Evolutionary conservation across 1,284 basidiomycete genomes (phyloP), one percentile per base, ranked within the genome.

Genomic region (Ganoderma boninense): DNA sequence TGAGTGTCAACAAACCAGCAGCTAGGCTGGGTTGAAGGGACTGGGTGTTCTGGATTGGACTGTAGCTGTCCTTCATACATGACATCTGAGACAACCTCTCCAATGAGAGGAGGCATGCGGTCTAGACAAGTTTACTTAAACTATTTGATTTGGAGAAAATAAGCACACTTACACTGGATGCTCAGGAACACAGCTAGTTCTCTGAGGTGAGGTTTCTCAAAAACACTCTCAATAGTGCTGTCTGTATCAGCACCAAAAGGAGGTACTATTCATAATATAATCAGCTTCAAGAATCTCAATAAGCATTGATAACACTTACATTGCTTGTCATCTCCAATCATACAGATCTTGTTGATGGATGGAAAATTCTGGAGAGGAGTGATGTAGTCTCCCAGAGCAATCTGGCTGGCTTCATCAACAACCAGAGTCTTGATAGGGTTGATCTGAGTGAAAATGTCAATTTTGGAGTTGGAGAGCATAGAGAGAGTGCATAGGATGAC

Each of bases 301-400:
- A 32, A 32, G 32, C 32, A 32, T 32, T 32, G 32, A 32, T 32
- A 42, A 42, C 43, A 44, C 84, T 79, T 72, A 94, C 93, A 85
- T 82, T 95, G 93, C 74, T 89, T 91, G 74, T 92, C 84, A 82
- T 94, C 92, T 11, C 93, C 92, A 79, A 94, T 90, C 71, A 93
- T 91, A 68, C 89, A 89, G 1, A 91, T 78, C 73, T 93, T 94
- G 29, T 82, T 80, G 23, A 94, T 79, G 4, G 76, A 72, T 1
- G 78, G 75, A 72, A 86, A 90, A 16, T 73, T 77, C 20, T 81
- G 76, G 57, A 94, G 83, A 13, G 90, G 76, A 4, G 87, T 82
- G 20, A 90, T 68, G 74, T 92, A 94, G 66, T 88, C 82, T 49
- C 88, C 87, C 57, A 84, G 71, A 18, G 81, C 77, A 14, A 86